These are phyloP conservation scores for Suhomyces sp. DNA, from an alignment of 805 yeast species.

Conservation along the genomic window DNA sequence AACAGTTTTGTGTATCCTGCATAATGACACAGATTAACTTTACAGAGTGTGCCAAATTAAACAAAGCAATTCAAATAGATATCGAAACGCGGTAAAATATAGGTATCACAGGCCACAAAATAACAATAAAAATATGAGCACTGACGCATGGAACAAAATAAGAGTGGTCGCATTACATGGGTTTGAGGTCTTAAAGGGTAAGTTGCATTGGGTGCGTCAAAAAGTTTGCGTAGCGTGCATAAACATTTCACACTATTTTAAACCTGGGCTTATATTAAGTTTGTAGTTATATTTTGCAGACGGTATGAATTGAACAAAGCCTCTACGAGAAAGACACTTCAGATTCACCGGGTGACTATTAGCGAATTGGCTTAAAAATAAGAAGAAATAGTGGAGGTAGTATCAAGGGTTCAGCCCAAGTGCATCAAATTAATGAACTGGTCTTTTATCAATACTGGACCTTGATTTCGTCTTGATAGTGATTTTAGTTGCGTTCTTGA, in stretches of 20 bases:
- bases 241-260: background rate
- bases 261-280: background rate
- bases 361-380: background rate
- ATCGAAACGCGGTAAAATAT: background rate
- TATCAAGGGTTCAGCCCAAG: no score
- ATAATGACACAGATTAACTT: constrained; percentile 1
- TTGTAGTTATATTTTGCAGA: background rate
- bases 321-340: background rate
- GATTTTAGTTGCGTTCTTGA: background rate
- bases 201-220: background rate
- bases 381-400: no score
- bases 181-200: background rate
- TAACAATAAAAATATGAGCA: background rate
- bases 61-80: constrained; percentile 1
- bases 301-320: background rate
- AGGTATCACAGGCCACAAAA: background rate
- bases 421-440: background rate
- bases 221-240: background rate
- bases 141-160: background rate
- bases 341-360: background rate
- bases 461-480: background rate
- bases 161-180: background rate
- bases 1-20: background rate
- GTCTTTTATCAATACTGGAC: background rate
- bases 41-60: background rate